phyloP scores from a whole-genome alignment of 1,139 yeast genomes.

The Magnusiomyces suaveolens region DNA sequence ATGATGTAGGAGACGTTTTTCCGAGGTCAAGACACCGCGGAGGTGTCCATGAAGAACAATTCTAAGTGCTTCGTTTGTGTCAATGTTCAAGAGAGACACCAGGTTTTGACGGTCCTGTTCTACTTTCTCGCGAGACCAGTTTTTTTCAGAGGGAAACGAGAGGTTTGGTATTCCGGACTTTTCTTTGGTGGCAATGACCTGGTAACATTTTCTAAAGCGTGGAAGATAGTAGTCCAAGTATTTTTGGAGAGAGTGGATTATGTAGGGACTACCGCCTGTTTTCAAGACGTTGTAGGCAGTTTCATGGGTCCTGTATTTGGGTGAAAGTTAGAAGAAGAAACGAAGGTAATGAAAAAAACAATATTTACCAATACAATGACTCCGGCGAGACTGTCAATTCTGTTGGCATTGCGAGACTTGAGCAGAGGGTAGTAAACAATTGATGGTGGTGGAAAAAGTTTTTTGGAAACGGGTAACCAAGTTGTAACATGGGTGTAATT shows the following conservation, averaged over 20 bases:
- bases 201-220: conserved; percentile 20
- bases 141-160: conserved; percentile 15
- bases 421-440: not conserved
- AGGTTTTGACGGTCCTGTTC: conserved; percentile 19
- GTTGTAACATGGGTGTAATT: not conserved
- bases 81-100: conserved; percentile 19
- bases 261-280: conserved; percentile 16
- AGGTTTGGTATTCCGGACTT: conserved; percentile 9
- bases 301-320: conserved; percentile 22
- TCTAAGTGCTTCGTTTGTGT: conserved; percentile 19
- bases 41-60: conserved; percentile 21
- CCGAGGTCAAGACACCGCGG: conserved; percentile 18
- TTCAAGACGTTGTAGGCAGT: conserved; percentile 23
- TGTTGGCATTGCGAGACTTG: not conserved
- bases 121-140: conserved; percentile 17
- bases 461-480: not conserved
- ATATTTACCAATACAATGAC: conserved; percentile 16
- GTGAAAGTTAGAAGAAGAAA: not conserved
- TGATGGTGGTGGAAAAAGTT: not conserved
- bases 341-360: not conserved
- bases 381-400: conserved; percentile 5
- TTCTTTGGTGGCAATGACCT: conserved; percentile 14
- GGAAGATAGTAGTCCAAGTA: conserved; percentile 18
- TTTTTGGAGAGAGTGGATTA: conserved; percentile 18
- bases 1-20: conserved; percentile 18